These are phyloP conservation scores for Stipa capillata DNA, from an alignment of 176 grass and related monocot species.

Conservation along the genomic window DNA sequence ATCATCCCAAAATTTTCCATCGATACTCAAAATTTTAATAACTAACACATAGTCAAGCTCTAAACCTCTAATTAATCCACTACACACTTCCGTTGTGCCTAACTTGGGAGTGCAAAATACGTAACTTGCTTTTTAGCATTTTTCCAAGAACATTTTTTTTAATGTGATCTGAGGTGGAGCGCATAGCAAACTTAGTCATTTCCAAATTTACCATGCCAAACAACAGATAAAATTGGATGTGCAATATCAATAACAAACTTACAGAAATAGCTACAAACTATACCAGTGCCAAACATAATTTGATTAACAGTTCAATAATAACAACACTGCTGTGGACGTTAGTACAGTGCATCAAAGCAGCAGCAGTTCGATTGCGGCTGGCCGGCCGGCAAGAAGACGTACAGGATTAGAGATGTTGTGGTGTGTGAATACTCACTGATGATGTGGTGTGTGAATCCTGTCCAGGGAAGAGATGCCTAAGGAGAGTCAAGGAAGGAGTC, in stretches of 20 bases:
- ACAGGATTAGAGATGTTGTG: no score
- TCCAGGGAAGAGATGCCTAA: no score
- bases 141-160: background rate
- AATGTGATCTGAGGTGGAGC: background rate
- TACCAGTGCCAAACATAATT: background rate
- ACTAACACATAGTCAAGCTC: background rate
- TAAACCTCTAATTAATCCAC: background rate
- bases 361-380: no score
- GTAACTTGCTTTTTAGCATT: background rate
- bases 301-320: background rate
- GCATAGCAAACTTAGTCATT: background rate
- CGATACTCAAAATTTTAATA: background rate
- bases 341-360: no score
- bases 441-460: no score
- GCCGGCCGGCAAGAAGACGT: no score
- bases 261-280: background rate
- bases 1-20: background rate
- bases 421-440: no score
- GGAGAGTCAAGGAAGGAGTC: no score
- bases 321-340: no score
- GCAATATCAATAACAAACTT: background rate
- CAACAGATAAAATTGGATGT: background rate
- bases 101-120: background rate
- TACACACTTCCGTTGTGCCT: background rate
- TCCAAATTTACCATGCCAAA: conserved; percentile 2